These are phyloP conservation scores for Cicer judaicum DNA, from an alignment of 306 rosid species.

Conservation along the genomic window DNA sequence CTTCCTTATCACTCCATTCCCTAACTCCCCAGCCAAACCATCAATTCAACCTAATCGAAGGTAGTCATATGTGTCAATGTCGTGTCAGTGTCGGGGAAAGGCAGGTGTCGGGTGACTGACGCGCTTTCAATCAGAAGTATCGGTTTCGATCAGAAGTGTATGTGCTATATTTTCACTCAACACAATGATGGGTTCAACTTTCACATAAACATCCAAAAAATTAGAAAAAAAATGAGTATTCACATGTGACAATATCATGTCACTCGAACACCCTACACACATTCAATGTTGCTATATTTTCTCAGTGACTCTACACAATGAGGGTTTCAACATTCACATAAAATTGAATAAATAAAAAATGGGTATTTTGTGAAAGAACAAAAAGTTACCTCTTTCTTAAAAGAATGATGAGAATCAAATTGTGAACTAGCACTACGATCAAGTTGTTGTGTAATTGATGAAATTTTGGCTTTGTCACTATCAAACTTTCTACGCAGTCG, in stretches of 20 bases:
- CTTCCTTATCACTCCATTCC: too few relatives aligned
- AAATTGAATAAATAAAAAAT: background rate
- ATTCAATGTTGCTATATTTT: background rate
- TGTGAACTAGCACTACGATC: constrained; percentile 1
- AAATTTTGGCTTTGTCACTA: constrained; percentile 44
- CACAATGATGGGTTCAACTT: constrained; percentile 6
- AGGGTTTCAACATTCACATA: background rate
- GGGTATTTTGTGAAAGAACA: constrained; percentile 9
- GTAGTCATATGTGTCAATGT: too few relatives aligned
- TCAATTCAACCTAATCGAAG: too few relatives aligned
- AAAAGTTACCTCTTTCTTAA: constrained; percentile 68
- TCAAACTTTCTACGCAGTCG: constrained; percentile 55
- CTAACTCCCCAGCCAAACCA: too few relatives aligned
- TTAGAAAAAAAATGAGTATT: background rate
- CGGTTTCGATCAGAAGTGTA: too few relatives aligned
- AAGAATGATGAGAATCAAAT: constrained; percentile 57
- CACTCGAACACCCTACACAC: too few relatives aligned
- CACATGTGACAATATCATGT: too few relatives aligned
- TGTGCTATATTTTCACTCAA: background rate
- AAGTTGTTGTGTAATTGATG: constrained; percentile 28
- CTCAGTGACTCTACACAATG: constrained; percentile 13
- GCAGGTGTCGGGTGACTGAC: too few relatives aligned
- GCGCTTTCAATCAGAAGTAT: too few relatives aligned
- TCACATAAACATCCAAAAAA: background rate
- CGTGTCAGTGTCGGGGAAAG: too few relatives aligned